phyloP scores from a whole-genome alignment of 2,329 filamentous ascomycete genomes.

The Aureobasidium subglaciale region DNA sequence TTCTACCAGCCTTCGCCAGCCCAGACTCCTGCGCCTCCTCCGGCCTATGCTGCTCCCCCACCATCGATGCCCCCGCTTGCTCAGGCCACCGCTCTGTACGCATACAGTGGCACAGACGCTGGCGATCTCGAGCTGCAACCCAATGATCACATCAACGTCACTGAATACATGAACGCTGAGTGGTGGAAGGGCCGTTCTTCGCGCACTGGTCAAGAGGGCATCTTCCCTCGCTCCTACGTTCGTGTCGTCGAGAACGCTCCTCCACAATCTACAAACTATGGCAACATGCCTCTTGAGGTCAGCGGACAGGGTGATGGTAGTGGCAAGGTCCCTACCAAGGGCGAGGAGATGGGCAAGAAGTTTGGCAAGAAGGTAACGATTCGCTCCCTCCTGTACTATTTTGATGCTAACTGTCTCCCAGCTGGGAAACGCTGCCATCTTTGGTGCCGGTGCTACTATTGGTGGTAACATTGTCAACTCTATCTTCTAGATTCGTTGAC shows the following conservation, averaged over 20 bases:
- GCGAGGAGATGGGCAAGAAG: slow-evolving; percentile 77
- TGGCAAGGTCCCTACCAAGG: slow-evolving; percentile 53
- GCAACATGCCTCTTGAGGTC: slow-evolving; percentile 70
- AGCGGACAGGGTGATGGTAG: slow-evolving; percentile 44
- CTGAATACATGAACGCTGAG: slow-evolving; percentile 91
- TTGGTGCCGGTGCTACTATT: slow-evolving; percentile 86
- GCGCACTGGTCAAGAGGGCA: slow-evolving; percentile 76
- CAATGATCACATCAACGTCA: slow-evolving; percentile 72
- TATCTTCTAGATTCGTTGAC: slow-evolving; percentile 60
- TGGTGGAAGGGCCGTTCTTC: slow-evolving; percentile 92
- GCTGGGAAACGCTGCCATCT: slow-evolving; percentile 75
- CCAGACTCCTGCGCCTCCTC: slow-evolving; percentile 45
- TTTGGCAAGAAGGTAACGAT: slow-evolving; percentile 73
- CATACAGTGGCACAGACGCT: slow-evolving; percentile 70
- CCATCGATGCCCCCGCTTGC: slow-evolving; percentile 51
- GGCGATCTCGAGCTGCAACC: slow-evolving; percentile 76
- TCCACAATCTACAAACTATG: slow-evolving; percentile 45
- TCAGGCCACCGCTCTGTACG: slow-evolving; percentile 74
- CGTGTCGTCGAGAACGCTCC: slow-evolving; percentile 59
- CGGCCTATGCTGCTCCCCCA: slow-evolving; percentile 44
- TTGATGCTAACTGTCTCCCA: neutral
- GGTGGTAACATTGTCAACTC: slow-evolving; percentile 85
- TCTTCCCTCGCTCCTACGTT: slow-evolving; percentile 92
- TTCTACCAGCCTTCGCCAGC: slow-evolving; percentile 35
- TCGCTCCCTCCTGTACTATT: no score